Percentiles rank a stretch among this genome's conserved stretches.
These are phyloP conservation scores for Xerocomus brunneocitrinus DNA, from an alignment of 768 basidiomycete genomes.

Conservation along the genomic window DNA sequence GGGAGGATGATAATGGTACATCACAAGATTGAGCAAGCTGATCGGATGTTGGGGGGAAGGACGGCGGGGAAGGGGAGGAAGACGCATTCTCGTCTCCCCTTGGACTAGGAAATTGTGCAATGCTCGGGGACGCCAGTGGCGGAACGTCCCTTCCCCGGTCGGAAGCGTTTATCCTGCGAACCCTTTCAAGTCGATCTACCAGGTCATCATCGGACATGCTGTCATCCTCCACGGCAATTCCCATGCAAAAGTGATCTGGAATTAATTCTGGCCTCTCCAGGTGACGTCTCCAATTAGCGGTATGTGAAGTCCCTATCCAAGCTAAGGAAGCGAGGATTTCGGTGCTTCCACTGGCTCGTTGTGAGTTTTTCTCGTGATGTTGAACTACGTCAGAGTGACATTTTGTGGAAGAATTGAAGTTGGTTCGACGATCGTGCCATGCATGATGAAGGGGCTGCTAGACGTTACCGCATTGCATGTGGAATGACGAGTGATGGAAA, in stretches of 20 bases:
- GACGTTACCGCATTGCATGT: conserved; percentile 11
- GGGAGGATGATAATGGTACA: not conserved
- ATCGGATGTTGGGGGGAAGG: not conserved
- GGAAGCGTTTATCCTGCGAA: conserved; percentile 27
- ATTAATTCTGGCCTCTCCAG: not conserved
- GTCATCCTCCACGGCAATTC: conserved; percentile 48
- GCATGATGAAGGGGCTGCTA: conserved; percentile 27
- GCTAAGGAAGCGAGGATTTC: conserved; percentile 32
- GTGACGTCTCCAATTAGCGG: not conserved
- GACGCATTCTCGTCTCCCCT: not conserved
- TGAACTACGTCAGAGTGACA: not conserved
- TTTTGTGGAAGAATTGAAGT: conserved; percentile 10
- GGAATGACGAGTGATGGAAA: not conserved
- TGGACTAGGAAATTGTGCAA: not conserved
- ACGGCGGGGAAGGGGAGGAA: not conserved
- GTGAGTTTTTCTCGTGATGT: conserved; percentile 1
- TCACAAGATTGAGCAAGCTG: not conserved
- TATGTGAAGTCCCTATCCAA: conserved; percentile 23
- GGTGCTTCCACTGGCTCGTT: conserved; percentile 15
- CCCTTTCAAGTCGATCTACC: conserved; percentile 43
- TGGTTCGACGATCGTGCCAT: conserved; percentile 25
- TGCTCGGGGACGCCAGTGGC: not conserved
- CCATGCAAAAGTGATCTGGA: conserved; percentile 25
- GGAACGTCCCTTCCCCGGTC: not conserved
- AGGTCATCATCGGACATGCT: conserved; percentile 48